Percentiles rank a stretch among this genome's conserved stretches.
Conservation (phyloP, 2,329 filamentous ascomycete species). For the Xylaria sp. region DNA sequence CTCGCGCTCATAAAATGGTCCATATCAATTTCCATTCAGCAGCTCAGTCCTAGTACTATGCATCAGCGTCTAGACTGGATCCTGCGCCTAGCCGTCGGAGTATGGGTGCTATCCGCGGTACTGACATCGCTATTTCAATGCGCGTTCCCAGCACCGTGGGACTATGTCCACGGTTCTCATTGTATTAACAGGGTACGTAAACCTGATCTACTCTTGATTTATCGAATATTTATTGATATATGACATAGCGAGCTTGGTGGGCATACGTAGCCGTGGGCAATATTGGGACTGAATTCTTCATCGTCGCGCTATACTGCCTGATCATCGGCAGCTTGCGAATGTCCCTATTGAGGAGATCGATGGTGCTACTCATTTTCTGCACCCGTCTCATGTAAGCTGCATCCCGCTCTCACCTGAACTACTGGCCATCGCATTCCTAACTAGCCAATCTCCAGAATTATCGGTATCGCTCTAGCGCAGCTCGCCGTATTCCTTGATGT, state of each 20-base stretch:
- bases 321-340: slow-evolving; percentile 36
- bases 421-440: not conserved
- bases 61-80: slow-evolving; percentile 35
- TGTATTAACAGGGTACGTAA: slow-evolving; percentile 40
- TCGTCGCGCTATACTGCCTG: slow-evolving; percentile 34
- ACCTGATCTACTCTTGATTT: not conserved
- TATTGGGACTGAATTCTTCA: slow-evolving; percentile 36
- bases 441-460: slow-evolving; percentile 27
- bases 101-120: slow-evolving; percentile 37
- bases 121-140: slow-evolving; percentile 42
- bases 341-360: slow-evolving; percentile 25
- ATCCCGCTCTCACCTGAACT: not conserved
- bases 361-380: slow-evolving; percentile 35
- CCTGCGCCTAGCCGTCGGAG: slow-evolving; percentile 34
- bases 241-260: slow-evolving; percentile 36
- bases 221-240: not conserved
- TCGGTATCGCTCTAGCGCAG: slow-evolving; percentile 34
- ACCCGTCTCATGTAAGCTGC: slow-evolving; percentile 36
- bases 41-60: slow-evolving; percentile 35
- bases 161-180: slow-evolving; percentile 36
- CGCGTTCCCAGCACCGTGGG: slow-evolving; percentile 40
- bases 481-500: slow-evolving; percentile 30
- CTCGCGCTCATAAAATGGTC: slow-evolving; percentile 44
- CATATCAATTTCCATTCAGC: slow-evolving; percentile 38
- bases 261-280: slow-evolving; percentile 32